phyloP scores from a whole-genome alignment of 139 green algal species.

The Chlamydomonas schloesseri region DNA sequence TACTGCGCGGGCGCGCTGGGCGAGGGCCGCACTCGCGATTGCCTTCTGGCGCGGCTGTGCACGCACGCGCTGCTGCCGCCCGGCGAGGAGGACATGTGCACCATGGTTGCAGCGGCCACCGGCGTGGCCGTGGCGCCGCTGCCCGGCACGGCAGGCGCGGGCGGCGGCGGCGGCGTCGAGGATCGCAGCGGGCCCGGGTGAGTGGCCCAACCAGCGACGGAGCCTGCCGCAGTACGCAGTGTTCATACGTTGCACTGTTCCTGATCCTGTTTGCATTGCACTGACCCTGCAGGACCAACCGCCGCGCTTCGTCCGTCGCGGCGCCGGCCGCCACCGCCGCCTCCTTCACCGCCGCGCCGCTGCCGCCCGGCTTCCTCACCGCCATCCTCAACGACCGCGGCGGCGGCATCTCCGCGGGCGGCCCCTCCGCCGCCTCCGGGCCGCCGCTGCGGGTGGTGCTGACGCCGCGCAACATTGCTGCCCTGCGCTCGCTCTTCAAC shows the following conservation, averaged over 20 bases:
- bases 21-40: constrained; percentile 76
- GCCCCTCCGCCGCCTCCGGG: no score
- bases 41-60: constrained; percentile 82
- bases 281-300: not conserved
- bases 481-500: constrained; percentile 88
- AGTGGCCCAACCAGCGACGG: no score
- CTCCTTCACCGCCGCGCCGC: not conserved
- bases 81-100: not conserved
- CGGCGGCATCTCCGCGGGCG: no score
- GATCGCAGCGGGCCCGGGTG: constrained; percentile 26
- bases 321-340: not conserved
- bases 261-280: no score
- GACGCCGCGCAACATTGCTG: constrained; percentile 81
- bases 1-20: constrained; percentile 64
- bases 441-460: constrained; percentile 60
- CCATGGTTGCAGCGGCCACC: not conserved
- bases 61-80: constrained; percentile 70
- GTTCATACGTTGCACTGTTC: no score
- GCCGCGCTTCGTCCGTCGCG: not conserved
- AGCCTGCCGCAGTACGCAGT: no score
- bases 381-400: constrained; percentile 3
- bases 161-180: not conserved
- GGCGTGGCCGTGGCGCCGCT: not conserved
- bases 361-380: constrained; percentile 14
- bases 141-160: not conserved